Evolutionary conservation across 371 early-diverging fungal genomes (phyloP), one percentile per base, ranked within the genome.

Genomic region (Actinomortierella wolfii): DNA sequence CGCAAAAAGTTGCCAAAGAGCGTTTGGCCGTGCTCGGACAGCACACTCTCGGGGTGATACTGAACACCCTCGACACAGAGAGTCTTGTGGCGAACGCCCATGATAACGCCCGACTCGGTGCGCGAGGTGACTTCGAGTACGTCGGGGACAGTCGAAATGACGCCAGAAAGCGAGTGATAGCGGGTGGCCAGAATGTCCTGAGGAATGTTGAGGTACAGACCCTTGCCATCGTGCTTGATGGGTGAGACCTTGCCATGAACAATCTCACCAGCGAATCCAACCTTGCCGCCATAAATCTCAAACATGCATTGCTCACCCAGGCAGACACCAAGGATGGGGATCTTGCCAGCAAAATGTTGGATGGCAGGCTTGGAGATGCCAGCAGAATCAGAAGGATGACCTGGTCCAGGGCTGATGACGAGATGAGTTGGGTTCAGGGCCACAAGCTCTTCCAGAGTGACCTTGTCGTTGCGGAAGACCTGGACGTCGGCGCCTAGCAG

Each of bases 251-350:
- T 97, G 25, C 98, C 98, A 62, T 98, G 98, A 46, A 95, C 85
- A 68, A 96, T 93, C 77, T 94, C 93, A 56, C 97, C 97, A 2
- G 95, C 94, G 66, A 84, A 88, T 0, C 84, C 88, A 9, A 98
- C 97, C 2, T 84, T 85, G 29, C 97, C 97, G 40, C 98, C 98
- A 75, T 87, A 97, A 41, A 91, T 81, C 79, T 96, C 95, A 77
- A 85, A 96, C 86, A 98, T 96, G 80, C 92, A 92, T 79, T 98
- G 98, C 67, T 94, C 88, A 25, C 98, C 98, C 67, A 98, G 84
- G 70, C 97, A 98, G 51, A 98, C 93, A 53, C 98, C 98, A n/a
- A 97, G 83, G 51, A 98, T 92, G 14, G 98, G 98, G 23, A 98
- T 78, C 71, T 92, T 94, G 44, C 98, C 98, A 1, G 88, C 91